Evolutionary conservation across 257 asterid genomes (phyloP).

Genomic region (Penstemon newberryi): DNA sequence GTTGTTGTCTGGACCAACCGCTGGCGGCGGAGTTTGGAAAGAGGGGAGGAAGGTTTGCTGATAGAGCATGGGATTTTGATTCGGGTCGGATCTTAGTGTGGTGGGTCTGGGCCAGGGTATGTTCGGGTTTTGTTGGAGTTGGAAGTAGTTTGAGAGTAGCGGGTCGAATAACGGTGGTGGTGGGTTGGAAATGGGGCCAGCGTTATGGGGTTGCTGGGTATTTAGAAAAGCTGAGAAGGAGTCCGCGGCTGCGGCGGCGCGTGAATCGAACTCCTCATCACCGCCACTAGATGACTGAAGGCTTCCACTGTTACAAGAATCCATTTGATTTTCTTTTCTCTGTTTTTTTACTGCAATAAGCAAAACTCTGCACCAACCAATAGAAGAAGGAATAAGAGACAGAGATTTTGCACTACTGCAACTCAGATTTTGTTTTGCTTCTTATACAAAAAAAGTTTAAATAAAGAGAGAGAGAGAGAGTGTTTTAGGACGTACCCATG

Average conservation of each 20-base stretch:
- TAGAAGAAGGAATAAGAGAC: constrained; percentile 25
- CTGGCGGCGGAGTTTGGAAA: constrained; percentile 13
- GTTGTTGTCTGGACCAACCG: constrained; percentile 11
- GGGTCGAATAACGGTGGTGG: constrained; percentile 47
- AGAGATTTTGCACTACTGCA: constrained; percentile 40
- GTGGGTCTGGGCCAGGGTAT: constrained; percentile 38
- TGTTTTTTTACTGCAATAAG: constrained; percentile 15
- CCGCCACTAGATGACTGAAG: constrained; percentile 70
- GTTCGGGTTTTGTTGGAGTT: constrained; percentile 23
- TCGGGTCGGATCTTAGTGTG: constrained; percentile 37
- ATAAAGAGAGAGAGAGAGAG: constrained; percentile 20
- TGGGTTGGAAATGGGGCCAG: constrained; percentile 32
- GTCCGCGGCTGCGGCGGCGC: constrained; percentile 48
- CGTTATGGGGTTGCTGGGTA: constrained; percentile 10
- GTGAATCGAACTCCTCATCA: constrained; percentile 73
- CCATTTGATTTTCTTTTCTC: constrained; percentile 33
- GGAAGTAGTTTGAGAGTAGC: constrained; percentile 39
- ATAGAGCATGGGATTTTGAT: constrained; percentile 16
- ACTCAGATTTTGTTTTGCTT: constrained; percentile 30
- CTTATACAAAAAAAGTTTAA: constrained; percentile 22
- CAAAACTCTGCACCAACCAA: constrained; percentile 25
- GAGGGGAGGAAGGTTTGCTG: constrained; percentile 11
- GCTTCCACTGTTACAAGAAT: constrained; percentile 73
- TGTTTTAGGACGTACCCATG: constrained; percentile 38
- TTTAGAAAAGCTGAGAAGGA: constrained; percentile 28